Conservation (phyloP, 2,329 filamentous ascomycete genomes). For the Ceratocystis cubensis region DNA sequence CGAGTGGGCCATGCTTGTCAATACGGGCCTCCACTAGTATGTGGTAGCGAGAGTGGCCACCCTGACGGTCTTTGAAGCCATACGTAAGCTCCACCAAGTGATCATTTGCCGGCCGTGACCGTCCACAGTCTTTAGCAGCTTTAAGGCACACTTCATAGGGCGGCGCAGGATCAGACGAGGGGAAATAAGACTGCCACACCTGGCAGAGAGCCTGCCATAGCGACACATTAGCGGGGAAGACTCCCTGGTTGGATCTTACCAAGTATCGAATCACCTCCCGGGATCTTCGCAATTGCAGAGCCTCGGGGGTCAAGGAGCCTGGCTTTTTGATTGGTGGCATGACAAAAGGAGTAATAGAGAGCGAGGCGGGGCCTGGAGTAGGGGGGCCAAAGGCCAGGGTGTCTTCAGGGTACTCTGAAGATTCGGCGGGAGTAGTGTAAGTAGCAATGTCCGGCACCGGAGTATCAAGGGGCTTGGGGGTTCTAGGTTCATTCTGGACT, state of each 20-base stretch:
- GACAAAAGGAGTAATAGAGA: conserved; percentile 11
- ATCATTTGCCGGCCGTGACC: conserved; percentile 24
- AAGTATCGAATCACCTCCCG: conserved; percentile 34
- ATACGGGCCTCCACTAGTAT: conserved; percentile 34
- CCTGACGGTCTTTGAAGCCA: conserved; percentile 32
- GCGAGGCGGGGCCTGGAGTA: neutral
- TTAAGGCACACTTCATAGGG: conserved; percentile 31
- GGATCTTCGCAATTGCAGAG: conserved; percentile 26
- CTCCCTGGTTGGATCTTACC: conserved; percentile 33
- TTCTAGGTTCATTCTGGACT: neutral
- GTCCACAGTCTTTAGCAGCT: conserved; percentile 31
- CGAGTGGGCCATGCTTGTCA: conserved; percentile 33
- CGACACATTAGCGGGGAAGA: conserved; percentile 39
- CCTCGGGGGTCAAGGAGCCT: conserved; percentile 26
- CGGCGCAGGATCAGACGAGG: conserved; percentile 29
- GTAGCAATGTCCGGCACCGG: neutral
- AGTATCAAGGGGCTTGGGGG: neutral
- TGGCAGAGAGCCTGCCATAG: conserved; percentile 38
- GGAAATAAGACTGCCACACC: conserved; percentile 35
- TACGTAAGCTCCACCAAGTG: conserved; percentile 33
- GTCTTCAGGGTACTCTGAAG: conserved; percentile 8
- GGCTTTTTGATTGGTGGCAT: conserved; percentile 24
- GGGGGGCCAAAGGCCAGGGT: neutral
- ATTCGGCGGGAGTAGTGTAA: neutral
- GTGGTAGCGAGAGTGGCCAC: conserved; percentile 34